Base-by-base conservation (phyloP, 495 filamentous ascomycete species). In the Astrothelium macrocarpum region DNA sequence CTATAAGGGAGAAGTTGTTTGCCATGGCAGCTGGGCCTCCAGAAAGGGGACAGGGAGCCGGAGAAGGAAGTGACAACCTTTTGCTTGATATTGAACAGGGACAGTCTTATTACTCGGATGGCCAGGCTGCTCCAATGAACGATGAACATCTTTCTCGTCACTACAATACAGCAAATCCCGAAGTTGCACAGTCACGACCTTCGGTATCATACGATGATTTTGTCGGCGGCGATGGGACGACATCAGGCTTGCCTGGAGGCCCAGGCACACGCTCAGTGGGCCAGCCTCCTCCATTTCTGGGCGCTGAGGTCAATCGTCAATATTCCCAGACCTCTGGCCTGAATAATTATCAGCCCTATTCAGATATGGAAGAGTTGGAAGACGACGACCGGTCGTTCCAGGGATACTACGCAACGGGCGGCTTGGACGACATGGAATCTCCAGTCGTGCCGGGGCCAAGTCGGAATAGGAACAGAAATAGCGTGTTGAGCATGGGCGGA, bases 131-230 rank as follows among this genome's bases (percentile, higher is more conserved):
- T 36, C 83, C 87, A 3, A 75, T 89, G 62, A 87, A 86, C 72
- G 90, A 96, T 74, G 87, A 94, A 59, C 83, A 88, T 62, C 80
- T 94, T 20, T 77, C 90, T 68, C 82, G 80, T 68, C 82, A 82
- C 32, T 90, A 87, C 75, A 80, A 85, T 67, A 82, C 83, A 70
- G 78, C 90, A 70, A 82, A 87, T 66, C 80, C 81, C 65, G 83
- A 88, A 61, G 74, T 76, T 62, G 78, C 79, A 36, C 81, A 84
- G 65, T 74, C 85, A 62, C 88, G 94, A 62, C 89, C 90, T 53
- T 97, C 92, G 25, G 81, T 91, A 58, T 96, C 93, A 34, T 96
- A 97, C 74, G 94, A 97, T 79, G 85, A 91, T 60, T 98, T 97
- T 71, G 85, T 98, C 64, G 95, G 94, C 59, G 84, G 75, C 28